Percentiles rank a stretch among this genome's conserved stretches.
phyloP scores from a whole-genome alignment of 2,329 filamentous ascomycete species.

The Colletotrichum horii region DNA sequence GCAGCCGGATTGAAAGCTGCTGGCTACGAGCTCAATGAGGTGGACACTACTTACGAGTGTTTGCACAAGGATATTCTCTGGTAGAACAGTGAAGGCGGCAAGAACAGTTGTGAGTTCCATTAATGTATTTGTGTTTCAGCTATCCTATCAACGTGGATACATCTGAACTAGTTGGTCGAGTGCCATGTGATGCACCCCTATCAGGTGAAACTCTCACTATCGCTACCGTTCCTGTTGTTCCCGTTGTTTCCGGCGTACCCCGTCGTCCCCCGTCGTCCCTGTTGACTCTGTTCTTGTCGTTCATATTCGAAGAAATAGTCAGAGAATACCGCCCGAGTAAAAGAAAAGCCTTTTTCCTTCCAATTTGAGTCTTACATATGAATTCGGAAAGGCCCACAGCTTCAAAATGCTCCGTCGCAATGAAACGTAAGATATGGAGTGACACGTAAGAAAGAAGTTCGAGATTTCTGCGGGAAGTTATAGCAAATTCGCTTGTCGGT shows the following conservation, averaged over 20 bases:
- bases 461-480: no score
- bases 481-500: fast-evolving
- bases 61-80: fast-evolving
- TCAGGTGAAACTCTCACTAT: no score
- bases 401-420: fast-evolving
- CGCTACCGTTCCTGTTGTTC: no score
- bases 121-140: background rate
- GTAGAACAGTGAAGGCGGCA: background rate
- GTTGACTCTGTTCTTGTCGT: no score
- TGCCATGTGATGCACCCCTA: background rate
- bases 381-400: no score
- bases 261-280: no score
- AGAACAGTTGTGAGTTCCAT: fast-evolving
- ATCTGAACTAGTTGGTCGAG: background rate
- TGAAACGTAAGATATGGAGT: no score
- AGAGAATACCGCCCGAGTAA: no score
- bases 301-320: fast-evolving
- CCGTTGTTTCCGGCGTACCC: no score
- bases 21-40: background rate
- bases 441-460: no score
- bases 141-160: background rate
- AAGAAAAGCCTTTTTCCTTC: no score
- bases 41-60: background rate
- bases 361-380: no score
- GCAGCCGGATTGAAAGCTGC: background rate